phyloP scores from a whole-genome alignment of 75 land plant species.

The Pinus tabuliformis region DNA sequence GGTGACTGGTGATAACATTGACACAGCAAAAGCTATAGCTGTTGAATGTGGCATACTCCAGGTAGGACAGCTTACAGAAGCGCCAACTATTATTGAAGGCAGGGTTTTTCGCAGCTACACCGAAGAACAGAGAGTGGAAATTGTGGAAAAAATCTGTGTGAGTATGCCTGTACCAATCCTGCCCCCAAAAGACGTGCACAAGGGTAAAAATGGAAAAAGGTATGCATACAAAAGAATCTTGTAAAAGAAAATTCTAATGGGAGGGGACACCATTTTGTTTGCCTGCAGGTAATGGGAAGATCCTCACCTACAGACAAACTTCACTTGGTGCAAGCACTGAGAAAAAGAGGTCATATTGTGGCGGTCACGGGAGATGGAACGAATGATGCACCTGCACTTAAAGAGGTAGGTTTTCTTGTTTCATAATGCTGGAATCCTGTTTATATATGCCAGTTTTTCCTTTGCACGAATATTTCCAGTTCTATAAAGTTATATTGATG shows the following conservation, averaged over 20 bases:
- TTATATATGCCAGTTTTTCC: slow-evolving; percentile 82
- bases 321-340: slow-evolving; percentile 77
- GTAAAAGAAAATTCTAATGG: slow-evolving; percentile 59
- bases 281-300: slow-evolving; percentile 86
- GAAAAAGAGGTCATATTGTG: slow-evolving; percentile 78
- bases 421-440: slow-evolving; percentile 70
- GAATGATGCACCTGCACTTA: slow-evolving; percentile 97
- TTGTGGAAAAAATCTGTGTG: slow-evolving; percentile 52
- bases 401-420: slow-evolving; percentile 55
- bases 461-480: not conserved
- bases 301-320: slow-evolving; percentile 97
- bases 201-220: slow-evolving; percentile 16
- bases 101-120: slow-evolving; percentile 55
- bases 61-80: slow-evolving; percentile 20
- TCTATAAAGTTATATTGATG: slow-evolving; percentile 18
- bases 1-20: slow-evolving; percentile 97
- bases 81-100: slow-evolving; percentile 71
- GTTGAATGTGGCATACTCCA: slow-evolving; percentile 84
- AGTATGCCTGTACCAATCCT: not conserved
- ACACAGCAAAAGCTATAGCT: slow-evolving; percentile 96
- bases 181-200: not conserved
- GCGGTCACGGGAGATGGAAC: slow-evolving; percentile 99
- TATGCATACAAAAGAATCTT: slow-evolving; percentile 45
- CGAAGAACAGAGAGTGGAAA: slow-evolving; percentile 38
- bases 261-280: not conserved